phyloP scores from a whole-genome alignment of 148 eudicot species.

The Rhododendron molle region DNA sequence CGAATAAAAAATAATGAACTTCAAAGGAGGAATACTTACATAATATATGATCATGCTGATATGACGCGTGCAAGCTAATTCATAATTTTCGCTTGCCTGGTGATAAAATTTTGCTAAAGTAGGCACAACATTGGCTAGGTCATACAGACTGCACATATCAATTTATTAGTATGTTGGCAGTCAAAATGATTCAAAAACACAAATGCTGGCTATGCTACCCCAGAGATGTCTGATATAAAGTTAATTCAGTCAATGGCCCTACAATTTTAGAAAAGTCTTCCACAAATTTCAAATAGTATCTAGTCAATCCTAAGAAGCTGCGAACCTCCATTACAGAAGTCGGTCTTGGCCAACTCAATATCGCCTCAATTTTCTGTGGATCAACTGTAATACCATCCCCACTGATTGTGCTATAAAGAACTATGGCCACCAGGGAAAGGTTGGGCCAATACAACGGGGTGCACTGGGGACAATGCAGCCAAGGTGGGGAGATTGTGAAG shows the following conservation, averaged over 20 bases:
- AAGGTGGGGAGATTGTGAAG: too few species aligned
- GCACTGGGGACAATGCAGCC: too few species aligned
- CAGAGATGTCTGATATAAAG: neutral
- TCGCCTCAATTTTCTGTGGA: too few species aligned
- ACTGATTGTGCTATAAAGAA: too few species aligned
- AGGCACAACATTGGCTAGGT: slow-evolving; percentile 89
- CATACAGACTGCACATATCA: slow-evolving; percentile 71
- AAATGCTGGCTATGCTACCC: neutral
- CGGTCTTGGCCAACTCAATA: neutral
- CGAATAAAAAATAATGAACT: neutral
- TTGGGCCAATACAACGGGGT: too few species aligned
- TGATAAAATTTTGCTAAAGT: slow-evolving; percentile 91
- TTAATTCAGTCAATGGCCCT: too few species aligned
- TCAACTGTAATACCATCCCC: too few species aligned
- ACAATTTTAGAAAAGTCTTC: neutral
- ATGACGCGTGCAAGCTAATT: slow-evolving; percentile 88
- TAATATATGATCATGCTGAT: slow-evolving; percentile 79
- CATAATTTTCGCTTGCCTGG: slow-evolving; percentile 97
- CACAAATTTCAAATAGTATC: neutral
- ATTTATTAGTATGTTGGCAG: slow-evolving; percentile 9
- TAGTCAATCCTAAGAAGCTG: neutral
- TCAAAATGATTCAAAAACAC: neutral
- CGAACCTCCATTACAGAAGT: neutral
- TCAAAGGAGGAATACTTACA: slow-evolving; percentile 40
- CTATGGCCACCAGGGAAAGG: too few species aligned